Evolutionary conservation across 176 grass and related monocot species (phyloP), one percentile per base, ranked within the genome.

Genomic region (Ananas comosus): DNA sequence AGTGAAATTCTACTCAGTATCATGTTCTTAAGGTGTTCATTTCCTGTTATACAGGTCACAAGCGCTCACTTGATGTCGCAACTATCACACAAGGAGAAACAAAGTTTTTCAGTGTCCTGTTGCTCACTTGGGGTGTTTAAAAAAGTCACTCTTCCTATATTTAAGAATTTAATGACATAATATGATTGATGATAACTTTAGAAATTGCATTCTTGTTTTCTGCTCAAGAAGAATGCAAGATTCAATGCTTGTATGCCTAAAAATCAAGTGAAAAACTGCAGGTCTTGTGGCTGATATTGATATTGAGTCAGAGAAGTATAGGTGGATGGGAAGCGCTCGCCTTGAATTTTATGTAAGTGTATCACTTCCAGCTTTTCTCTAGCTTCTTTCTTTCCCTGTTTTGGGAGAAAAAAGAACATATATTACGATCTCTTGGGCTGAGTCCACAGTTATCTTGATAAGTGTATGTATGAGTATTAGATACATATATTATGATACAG

Each of bases 261-360:
- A 76, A 83, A 77, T 67, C 77, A 78, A 73, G 51, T 81, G 33
- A n/a, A 56, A 59, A 64, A 74, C 63, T 80, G 68, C 83, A 99
- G 95, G 95, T 63, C 83, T 99, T 58, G 77, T 99, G 57, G 95
- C 95, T 73, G 95, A 99, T 75, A 75, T 94, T 53, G 90, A 99
- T 88, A 99, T 94, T 51, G 90, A 99, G 53, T 99, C 90, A 16
- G 95, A 99, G 79, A 99, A 99, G 70, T 99, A 91, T 65, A 91
- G 95, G 64, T 99, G 95, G 95, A 86, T 99, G 90, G 90, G 90
- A 81, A 91, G 90, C n/a, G 89, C 82, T 78, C 95, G 95, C 23
- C 67, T 99, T 65, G 85, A 88, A 3, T 83, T 99, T 69, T 93
- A 99, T 80, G 95, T 93, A 87, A 70, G 78, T 75, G 0, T 42